Base-by-base conservation (phyloP, 768 basidiomycete species). In the Botryobasidium botryosum region DNA sequence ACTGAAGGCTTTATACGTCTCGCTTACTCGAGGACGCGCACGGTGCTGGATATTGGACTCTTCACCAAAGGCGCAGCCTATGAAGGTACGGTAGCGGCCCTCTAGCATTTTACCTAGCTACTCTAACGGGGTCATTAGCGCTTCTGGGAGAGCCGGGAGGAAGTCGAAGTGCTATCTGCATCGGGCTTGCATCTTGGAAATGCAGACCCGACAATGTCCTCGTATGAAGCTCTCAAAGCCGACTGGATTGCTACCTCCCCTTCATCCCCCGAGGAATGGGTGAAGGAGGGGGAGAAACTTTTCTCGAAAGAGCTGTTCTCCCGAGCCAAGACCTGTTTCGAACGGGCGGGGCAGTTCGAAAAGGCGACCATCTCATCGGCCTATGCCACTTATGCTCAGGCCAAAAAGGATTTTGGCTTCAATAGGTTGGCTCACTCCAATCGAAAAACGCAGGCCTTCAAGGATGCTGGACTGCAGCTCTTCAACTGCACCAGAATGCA, bases 1-100 rank as follows among this genome's bases (percentile, higher is more conserved):
- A 33, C 39, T 50, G 6, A 50, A 50, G 28, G 40, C 20, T 41
- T 33, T 50, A 13, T 50, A 50, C 28, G 49, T 50, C 17, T 48
- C 35, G 15, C 23, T 50, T 7, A 50, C 49, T 6, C n/a, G 49
- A 41, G 49, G 48, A 6, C 31, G 49, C 6, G 18, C 42, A 15
- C 49, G 38, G 18, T 25, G 36, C 21, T 50, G 49, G 49, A 26
- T 50, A 15, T 50, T 48, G 49, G 49, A 50, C 15, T 26, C n/a
- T 5, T 25, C 35, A 13, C 23, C 24, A 4, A 17, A 12, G 12
- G 40, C 37, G 6, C 4, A 6, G 10, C 46, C 25, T 24, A 50
- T 50, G 47, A 35, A 33, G 15, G 47, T 40, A 48, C 12, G 32
- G 17, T 8, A 24, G 20, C 23, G 21, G 35, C 27, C 21, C 25